Evolutionary conservation across 2,329 filamentous ascomycete species (phyloP).

Genomic region (Cercospora berteroae): DNA sequence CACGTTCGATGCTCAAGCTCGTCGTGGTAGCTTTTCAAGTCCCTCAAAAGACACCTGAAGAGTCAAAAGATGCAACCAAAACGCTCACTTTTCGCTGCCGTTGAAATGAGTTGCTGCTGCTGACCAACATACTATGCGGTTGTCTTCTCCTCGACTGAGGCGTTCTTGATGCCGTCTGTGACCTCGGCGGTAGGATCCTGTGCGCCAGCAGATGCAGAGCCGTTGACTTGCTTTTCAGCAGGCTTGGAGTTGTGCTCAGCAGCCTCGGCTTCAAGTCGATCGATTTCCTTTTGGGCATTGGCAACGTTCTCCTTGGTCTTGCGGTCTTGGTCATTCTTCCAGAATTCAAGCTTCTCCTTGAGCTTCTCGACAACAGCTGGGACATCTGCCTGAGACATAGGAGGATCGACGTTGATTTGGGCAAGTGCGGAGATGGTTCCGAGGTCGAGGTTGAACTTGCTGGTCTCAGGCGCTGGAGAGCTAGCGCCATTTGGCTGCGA

Average conservation of each 20-base stretch:
- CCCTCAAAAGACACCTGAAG: slow-evolving; percentile 1
- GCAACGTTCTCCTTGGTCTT: slow-evolving; percentile 94
- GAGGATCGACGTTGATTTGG: slow-evolving; percentile 81
- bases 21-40: neutral
- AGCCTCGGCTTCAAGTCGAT: slow-evolving; percentile 72
- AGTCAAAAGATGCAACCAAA: slow-evolving; percentile 3
- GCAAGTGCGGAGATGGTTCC: slow-evolving; percentile 88
- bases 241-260: slow-evolving; percentile 42
- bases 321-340: slow-evolving; percentile 84
- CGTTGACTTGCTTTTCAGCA: slow-evolving; percentile 56
- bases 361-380: slow-evolving; percentile 80
- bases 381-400: slow-evolving; percentile 81
- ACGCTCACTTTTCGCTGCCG: slow-evolving; percentile 11
- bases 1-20: neutral
- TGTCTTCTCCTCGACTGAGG: slow-evolving; percentile 56
- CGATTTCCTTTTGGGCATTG: slow-evolving; percentile 94
- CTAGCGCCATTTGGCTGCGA: slow-evolving; percentile 70
- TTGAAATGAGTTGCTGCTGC: neutral
- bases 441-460: slow-evolving; percentile 81
- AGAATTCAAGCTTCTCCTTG: slow-evolving; percentile 84
- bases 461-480: slow-evolving; percentile 46
- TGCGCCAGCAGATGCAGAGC: slow-evolving; percentile 51
- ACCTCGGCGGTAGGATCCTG: slow-evolving; percentile 60
- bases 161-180: slow-evolving; percentile 59
- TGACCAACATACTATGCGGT: slow-evolving; percentile 16